Evolutionary conservation across 2,329 filamentous ascomycete genomes (phyloP), one percentile per base, ranked within the genome.

Genomic region (Escovopsis sp.): DNA sequence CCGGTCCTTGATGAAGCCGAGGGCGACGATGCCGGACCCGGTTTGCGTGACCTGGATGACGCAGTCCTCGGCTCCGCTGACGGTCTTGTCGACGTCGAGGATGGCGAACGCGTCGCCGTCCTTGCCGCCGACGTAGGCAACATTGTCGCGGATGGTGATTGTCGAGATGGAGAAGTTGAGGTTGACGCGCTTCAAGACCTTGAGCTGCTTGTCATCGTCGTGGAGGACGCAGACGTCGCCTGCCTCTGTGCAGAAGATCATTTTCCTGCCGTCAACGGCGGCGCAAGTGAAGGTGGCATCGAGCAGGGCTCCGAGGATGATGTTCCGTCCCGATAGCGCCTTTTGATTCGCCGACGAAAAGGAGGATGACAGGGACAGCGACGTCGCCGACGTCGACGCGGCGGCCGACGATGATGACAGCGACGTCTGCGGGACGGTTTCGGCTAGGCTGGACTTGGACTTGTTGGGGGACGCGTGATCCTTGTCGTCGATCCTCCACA

Each of bases 151-250:
- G 13, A 81, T 64, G 2, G 78, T 70, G 44, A 86, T 71, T 35
- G 83, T 83, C 4, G 70, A 76, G 41, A 88, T 72, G 9, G 68
- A 57, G 54, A 89, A 89, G 1, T 74, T 77, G 30, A 81, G 66
- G 36, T 76, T 72, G 32, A 78, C 70, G 30, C 86, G 68, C 44
- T 78, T 76, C 35, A 70, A 67, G 38, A 95, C 65, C 50, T 77
- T 84, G 59, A 83, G 81, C 47, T 78, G 74, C 47, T 79, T 79
- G 40, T 74, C 77, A 29, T 72, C 74, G 49, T 94, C 84, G 47
- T 95, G 83, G 29, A 95, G 67, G 27, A 94, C 66, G 59, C 89
- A 96, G n/a, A 98, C 68, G 53, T 93, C 82, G 25, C 91, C 91
- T 44, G 77, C 75, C 54, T 95, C 88, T 4, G 89, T 84, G 62